Conservation (phyloP, 768 basidiomycete species). For the Psilocybe subaeruginosa region DNA sequence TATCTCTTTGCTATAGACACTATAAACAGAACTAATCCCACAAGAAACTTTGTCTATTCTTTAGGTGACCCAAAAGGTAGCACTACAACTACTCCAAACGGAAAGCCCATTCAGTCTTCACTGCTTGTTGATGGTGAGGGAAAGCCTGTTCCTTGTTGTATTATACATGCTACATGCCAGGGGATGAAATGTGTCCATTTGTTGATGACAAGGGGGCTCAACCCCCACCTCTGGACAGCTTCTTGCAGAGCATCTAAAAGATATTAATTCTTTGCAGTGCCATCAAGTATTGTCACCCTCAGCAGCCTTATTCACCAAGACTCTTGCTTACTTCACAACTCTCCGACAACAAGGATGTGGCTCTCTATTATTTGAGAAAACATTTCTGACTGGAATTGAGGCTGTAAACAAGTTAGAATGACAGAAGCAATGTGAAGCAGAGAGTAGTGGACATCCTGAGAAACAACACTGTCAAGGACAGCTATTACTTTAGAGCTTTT, state of each 20-base stretch:
- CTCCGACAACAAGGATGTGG: too few relatives aligned
- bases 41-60: conserved; percentile 12
- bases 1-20: conserved; percentile 6
- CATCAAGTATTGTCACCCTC: not conserved
- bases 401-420: not conserved
- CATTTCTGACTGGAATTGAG: too few relatives aligned
- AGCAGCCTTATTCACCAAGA: too few relatives aligned
- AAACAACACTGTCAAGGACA: not conserved
- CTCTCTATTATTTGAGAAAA: too few relatives aligned
- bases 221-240: not conserved
- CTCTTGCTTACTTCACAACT: too few relatives aligned
- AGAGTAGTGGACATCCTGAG: too few relatives aligned
- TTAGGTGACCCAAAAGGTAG: conserved; percentile 5
- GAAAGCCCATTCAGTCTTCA: not conserved
- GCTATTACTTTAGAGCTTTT: not conserved
- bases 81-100: not conserved
- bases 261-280: not conserved
- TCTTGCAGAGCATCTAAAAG: not conserved
- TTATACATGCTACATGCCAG: conserved; percentile 7
- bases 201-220: not conserved
- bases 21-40: conserved; percentile 3
- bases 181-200: conserved; percentile 7
- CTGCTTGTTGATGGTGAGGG: not conserved
- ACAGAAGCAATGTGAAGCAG: not conserved
- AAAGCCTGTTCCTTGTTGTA: not conserved